phyloP scores from a whole-genome alignment of 169 alveolate genomes.

The Babesia divergens region DNA sequence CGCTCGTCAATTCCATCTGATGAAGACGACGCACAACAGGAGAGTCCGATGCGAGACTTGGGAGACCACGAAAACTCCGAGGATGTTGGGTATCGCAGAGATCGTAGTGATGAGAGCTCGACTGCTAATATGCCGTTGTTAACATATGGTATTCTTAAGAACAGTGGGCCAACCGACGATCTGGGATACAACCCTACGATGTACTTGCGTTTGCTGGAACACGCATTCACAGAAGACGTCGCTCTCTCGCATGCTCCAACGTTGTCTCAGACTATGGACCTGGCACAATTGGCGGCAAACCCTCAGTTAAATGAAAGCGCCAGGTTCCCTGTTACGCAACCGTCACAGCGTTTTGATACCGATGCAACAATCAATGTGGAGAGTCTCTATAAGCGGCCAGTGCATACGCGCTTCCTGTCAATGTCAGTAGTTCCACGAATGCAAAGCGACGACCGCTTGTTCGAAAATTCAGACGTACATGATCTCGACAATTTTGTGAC shows the following conservation, averaged over 20 bases:
- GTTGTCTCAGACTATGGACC: too few species aligned
- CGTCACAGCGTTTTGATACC: constrained; percentile 28
- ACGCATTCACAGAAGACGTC: constrained; percentile 35
- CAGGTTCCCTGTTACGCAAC: neutral
- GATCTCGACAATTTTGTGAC: neutral
- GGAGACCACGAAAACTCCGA: too few species aligned
- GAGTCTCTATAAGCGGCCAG: constrained; percentile 20
- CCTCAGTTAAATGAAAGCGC: neutral
- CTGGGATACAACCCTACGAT: constrained; percentile 54
- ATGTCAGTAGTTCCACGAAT: constrained; percentile 14
- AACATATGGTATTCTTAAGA: neutral
- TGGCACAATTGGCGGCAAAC: too few species aligned
- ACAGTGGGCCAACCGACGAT: neutral
- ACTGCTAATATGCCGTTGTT: neutral
- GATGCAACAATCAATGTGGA: constrained; percentile 49
- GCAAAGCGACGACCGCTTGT: constrained; percentile 18
- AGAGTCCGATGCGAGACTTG: neutral
- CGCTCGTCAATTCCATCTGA: neutral
- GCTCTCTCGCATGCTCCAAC: neutral
- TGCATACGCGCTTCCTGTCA: neutral
- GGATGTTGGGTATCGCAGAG: neutral
- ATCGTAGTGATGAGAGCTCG: neutral
- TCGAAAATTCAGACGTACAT: constrained; percentile 2
- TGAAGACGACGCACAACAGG: neutral
- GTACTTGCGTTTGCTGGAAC: constrained; percentile 68